Conservation (phyloP, 2,329 filamentous ascomycete genomes). For the Penicillium sp. region DNA sequence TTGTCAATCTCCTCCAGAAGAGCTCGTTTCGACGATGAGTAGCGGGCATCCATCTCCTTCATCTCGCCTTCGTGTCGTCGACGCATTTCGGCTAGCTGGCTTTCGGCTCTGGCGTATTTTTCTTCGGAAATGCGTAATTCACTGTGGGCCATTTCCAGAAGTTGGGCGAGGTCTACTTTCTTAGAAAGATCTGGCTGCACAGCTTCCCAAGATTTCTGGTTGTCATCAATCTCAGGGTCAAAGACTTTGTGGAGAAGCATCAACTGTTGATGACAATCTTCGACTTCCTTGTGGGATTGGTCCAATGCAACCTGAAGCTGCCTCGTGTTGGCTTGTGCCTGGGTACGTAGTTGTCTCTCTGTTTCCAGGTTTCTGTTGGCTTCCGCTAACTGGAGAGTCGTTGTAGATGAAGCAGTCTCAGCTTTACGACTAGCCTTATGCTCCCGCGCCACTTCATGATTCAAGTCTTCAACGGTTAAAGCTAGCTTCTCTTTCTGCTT, state of each 20-base stretch:
- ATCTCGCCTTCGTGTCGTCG: slow-evolving; percentile 69
- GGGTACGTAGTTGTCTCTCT: slow-evolving; percentile 76
- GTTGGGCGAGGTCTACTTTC: slow-evolving; percentile 73
- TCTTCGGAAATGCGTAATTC: slow-evolving; percentile 80
- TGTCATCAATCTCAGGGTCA: slow-evolving; percentile 67
- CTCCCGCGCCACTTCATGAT: slow-evolving; percentile 85
- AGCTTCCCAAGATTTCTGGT: slow-evolving; percentile 65
- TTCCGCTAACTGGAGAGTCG: slow-evolving; percentile 80
- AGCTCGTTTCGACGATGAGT: slow-evolving; percentile 64
- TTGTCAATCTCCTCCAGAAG: slow-evolving; percentile 83
- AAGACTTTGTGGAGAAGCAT: slow-evolving; percentile 81
- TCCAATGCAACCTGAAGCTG: slow-evolving; percentile 77
- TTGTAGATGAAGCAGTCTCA: slow-evolving; percentile 78
- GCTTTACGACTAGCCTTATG: slow-evolving; percentile 85
- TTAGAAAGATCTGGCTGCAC: slow-evolving; percentile 64
- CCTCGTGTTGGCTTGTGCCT: slow-evolving; percentile 80
- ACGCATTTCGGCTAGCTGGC: slow-evolving; percentile 73
- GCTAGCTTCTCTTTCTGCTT: slow-evolving; percentile 93
- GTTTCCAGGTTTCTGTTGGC: slow-evolving; percentile 85
- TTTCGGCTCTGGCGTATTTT: slow-evolving; percentile 75
- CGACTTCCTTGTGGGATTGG: slow-evolving; percentile 72
- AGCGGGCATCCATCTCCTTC: slow-evolving; percentile 59
- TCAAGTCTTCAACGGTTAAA: slow-evolving; percentile 83
- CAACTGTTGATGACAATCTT: slow-evolving; percentile 74
- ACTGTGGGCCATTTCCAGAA: slow-evolving; percentile 83